Base-by-base conservation (phyloP, 1,139 yeast species). In the Maudiozyma humilis region DNA sequence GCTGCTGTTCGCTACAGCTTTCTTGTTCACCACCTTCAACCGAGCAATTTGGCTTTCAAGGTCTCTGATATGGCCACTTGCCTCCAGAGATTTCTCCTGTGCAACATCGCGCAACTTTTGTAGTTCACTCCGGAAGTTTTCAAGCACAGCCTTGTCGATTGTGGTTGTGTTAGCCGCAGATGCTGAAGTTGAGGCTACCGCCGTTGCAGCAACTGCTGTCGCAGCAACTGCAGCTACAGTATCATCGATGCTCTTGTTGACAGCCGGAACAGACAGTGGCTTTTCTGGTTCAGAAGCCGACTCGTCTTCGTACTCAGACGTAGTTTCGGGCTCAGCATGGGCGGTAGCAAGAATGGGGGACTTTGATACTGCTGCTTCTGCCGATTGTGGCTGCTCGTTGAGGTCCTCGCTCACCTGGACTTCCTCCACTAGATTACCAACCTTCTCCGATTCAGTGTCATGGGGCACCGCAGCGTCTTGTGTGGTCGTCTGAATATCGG, bases 1-100 rank as follows among this genome's bases (percentile, higher is more conserved):
- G 30, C 10, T 42, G 14, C 35, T 40, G 30, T 10, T 42, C 45
- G 16, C 18, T 16, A 36, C 44, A 5, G 33, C 15, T 13, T 39
- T 35, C 3, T 7, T 15, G n/a, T 30, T 35, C 2, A 27, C 38
- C 12, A 14, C 10, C 46, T 52, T 60, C 43, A 73, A 57, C 4
- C 48, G 45, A 2, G 50, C 32, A 49, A 75, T 73, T 51, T 75
- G 77, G 6, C 51, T 42, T 53, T 78, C 81, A 41, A 79, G 62
- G n/a, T 51, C 53, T 32, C 61, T 59, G 39, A 78, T 76, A 48
- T 70, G 72, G 36, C 70, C 71, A 39, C 76, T 72, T 1, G 84
- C 84, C 45, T 65, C 64, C 52, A 68, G 72, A 61, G 79, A 77
- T 51, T 76, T 79, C 4, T 63, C 60, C 45, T 68, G 71, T 6